phyloP scores from a whole-genome alignment of 495 filamentous ascomycete species.

The Cudoniella acicularis region DNA sequence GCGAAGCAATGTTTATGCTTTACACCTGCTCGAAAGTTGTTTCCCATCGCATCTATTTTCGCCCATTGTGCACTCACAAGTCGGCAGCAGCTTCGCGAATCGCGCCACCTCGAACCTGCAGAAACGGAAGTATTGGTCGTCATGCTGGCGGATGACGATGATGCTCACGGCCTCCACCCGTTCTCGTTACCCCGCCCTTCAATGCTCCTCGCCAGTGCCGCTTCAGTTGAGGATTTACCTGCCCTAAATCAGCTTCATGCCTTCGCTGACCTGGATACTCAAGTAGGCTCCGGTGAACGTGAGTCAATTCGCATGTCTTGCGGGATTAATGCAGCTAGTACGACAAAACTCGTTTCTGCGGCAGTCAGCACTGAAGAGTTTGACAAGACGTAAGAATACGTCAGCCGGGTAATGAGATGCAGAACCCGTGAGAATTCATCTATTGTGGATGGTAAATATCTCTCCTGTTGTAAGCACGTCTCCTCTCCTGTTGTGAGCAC shows the following conservation, averaged over 20 bases:
- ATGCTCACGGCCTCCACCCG: slow-evolving; percentile 50
- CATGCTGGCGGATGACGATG: slow-evolving; percentile 48
- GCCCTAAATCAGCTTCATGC: not conserved
- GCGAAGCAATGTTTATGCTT: not conserved
- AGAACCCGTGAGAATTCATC: too few relatives aligned
- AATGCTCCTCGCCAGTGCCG: slow-evolving; percentile 51
- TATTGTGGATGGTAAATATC: too few relatives aligned
- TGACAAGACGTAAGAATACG: slow-evolving; percentile 50
- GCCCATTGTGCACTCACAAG: slow-evolving; percentile 13
- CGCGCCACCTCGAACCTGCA: slow-evolving; percentile 43
- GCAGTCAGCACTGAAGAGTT: slow-evolving; percentile 43
- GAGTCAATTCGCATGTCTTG: slow-evolving; percentile 39
- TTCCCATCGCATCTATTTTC: not conserved
- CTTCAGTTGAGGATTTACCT: slow-evolving; percentile 54
- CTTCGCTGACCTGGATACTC: not conserved
- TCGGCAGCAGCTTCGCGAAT: slow-evolving; percentile 35
- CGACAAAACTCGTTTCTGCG: slow-evolving; percentile 48
- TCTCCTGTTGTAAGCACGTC: slow-evolving; percentile 46
- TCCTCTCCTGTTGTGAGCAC: slow-evolving; percentile 45
- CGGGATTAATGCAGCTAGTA: slow-evolving; percentile 54
- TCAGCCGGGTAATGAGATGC: slow-evolving; percentile 44
- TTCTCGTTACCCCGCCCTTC: slow-evolving; percentile 49
- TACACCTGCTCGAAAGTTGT: not conserved
- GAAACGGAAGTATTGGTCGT: slow-evolving; percentile 26
- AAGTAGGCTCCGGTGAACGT: not conserved